phyloP scores from a whole-genome alignment of 2,329 filamentous ascomycete genomes.

The Cytospora leucostoma region DNA sequence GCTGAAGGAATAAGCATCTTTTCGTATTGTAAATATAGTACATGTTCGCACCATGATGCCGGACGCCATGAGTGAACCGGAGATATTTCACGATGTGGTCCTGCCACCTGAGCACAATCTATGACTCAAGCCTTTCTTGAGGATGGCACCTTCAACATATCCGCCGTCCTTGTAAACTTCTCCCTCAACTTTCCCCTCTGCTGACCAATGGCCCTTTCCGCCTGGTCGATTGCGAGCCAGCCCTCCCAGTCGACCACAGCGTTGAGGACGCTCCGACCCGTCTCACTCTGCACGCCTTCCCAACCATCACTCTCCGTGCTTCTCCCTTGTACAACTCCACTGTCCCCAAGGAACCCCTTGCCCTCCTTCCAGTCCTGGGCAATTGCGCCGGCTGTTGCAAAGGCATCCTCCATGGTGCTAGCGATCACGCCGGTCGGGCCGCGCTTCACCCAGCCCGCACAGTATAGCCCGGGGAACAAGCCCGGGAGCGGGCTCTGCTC shows the following conservation, averaged over 20 bases:
- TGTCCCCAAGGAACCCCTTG: slow-evolving; percentile 42
- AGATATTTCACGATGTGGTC: background rate
- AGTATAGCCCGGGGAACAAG: slow-evolving; percentile 73
- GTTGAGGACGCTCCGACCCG: slow-evolving; percentile 38
- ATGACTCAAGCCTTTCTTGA: slow-evolving; percentile 5
- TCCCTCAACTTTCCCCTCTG: slow-evolving; percentile 75
- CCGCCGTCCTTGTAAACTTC: slow-evolving; percentile 59
- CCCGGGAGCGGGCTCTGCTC: slow-evolving; percentile 34
- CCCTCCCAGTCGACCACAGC: slow-evolving; percentile 72
- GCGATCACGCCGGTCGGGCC: slow-evolving; percentile 96
- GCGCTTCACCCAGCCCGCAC: slow-evolving; percentile 93
- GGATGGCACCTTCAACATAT: slow-evolving; percentile 52
- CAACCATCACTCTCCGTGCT: slow-evolving; percentile 58
- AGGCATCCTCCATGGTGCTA: slow-evolving; percentile 93
- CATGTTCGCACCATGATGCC: background rate
- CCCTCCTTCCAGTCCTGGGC: slow-evolving; percentile 68
- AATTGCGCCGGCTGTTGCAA: slow-evolving; percentile 82
- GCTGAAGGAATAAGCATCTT: slow-evolving; percentile 62
- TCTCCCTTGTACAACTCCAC: slow-evolving; percentile 12
- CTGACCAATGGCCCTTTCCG: slow-evolving; percentile 68
- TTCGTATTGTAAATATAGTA: slow-evolving; percentile 10
- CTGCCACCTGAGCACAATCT: background rate
- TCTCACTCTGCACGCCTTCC: slow-evolving; percentile 70
- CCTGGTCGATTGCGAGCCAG: slow-evolving; percentile 81
- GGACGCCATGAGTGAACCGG: background rate